Evolutionary conservation across 1,139 yeast genomes (phyloP), one percentile per base, ranked within the genome.

Genomic region (Suhomyces maxii): DNA sequence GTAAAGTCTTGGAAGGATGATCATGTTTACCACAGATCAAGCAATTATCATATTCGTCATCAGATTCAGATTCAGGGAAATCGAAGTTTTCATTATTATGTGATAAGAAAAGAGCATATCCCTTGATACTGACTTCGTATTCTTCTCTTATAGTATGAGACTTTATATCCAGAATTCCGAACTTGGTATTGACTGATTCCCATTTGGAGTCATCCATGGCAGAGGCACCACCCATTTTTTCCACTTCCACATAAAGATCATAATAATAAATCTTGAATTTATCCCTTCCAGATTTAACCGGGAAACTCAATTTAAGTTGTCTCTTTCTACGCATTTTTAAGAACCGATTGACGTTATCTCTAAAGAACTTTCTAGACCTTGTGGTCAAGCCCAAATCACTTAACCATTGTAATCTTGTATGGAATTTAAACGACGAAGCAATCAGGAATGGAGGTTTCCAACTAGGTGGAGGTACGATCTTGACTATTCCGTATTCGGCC

Each of bases 341-440:
- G 56, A 71, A 86, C 49, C 88, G 77, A 50, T 79, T 77, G 51
- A 85, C 63, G 53, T 83, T 86, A 48, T 78, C 81, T 40, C 69
- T 69, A 63, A 86, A 86, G 56, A 82, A 82, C 49, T 76, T 69
- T 44, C 91, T 67, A 34, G 86, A 80, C 51, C 95, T 69, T 42
- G 84, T 82, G 8, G 77, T 64, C 13, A 86, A 62, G 23, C 86
- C 84, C 57, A 86, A 68, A 59, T 85, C 89, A 56, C 81, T 78
- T 46, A 86, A 58, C 42, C 73, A 77, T 59, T 86, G 93, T 25
- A 83, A 62, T 46, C 93, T 65, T 6, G 89, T 85, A 52, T 81
- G 84, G 57, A 86, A 86, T 45, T 65, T 73, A 61, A 86, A 85
- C 8, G 67, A 59, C 36, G 71, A 67, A 41, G 86, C 75, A 13